Percentiles rank a stretch among this genome's conserved stretches.
Conservation (phyloP, 2,329 filamentous ascomycete species). For the Thermochaetoides dissita region DNA sequence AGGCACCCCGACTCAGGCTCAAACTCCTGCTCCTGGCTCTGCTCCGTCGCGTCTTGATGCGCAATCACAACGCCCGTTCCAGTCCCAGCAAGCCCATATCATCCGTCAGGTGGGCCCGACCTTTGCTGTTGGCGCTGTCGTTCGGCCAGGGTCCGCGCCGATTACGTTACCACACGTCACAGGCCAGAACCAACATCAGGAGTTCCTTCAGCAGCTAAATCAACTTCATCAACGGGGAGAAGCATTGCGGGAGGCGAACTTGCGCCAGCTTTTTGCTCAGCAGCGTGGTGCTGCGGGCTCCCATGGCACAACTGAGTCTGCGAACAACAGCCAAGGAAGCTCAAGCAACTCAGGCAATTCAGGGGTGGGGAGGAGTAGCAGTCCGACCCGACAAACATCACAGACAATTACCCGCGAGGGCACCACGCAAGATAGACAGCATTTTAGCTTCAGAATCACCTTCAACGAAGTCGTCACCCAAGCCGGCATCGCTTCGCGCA, state of each 20-base stretch:
- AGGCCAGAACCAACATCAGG: constrained; percentile 7
- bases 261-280: constrained; percentile 27
- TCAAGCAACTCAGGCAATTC: constrained; percentile 9
- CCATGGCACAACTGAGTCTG: background rate
- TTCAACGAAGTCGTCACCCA: constrained; percentile 29
- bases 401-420: constrained; percentile 34
- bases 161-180: background rate
- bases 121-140: too few species aligned
- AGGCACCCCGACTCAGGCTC: too few species aligned
- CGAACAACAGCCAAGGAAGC: constrained; percentile 12
- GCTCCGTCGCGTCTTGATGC: constrained; percentile 6
- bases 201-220: constrained; percentile 24
- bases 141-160: constrained; percentile 4
- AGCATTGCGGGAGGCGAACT: constrained; percentile 24
- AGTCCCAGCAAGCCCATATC: constrained; percentile 3
- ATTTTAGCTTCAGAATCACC: constrained; percentile 32
- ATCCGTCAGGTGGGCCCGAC: too few species aligned
- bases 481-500: constrained; percentile 1
- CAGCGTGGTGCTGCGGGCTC: constrained; percentile 16
- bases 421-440: constrained; percentile 35
- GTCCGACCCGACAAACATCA: constrained; percentile 14
- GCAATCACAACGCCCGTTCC: constrained; percentile 5
- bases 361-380: constrained; percentile 14
- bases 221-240: constrained; percentile 25
- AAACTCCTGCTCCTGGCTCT: too few species aligned